Conservation (phyloP, 192 early-diverging fungal species). For the Coemansia furcata region DNA sequence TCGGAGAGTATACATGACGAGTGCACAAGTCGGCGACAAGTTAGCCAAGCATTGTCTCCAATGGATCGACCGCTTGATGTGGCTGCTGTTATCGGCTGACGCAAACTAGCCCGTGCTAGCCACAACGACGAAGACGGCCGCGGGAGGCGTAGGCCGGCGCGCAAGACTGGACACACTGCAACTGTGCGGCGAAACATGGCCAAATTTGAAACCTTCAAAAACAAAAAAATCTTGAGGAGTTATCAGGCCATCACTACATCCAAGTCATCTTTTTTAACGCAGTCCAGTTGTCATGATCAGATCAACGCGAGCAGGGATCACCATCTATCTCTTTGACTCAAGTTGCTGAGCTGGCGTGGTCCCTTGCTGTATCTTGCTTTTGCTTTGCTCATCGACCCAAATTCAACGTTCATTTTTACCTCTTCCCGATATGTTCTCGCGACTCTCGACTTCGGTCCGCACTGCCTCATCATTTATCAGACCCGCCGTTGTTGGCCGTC, state of each 20-base stretch:
- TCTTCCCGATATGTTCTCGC: constrained; percentile 27
- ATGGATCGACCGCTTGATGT: neutral
- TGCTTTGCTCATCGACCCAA: neutral
- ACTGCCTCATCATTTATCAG: constrained; percentile 25
- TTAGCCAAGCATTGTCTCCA: neutral
- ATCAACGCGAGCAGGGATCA: neutral
- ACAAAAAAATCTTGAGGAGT: neutral
- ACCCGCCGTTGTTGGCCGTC: constrained; percentile 29
- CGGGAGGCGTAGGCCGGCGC: neutral
- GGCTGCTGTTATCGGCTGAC: neutral
- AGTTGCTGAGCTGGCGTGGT: neutral
- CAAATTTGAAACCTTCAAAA: neutral
- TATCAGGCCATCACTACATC: neutral
- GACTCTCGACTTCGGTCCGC: constrained; percentile 30
- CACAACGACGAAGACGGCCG: neutral
- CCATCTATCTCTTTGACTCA: neutral
- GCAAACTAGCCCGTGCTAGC: neutral
- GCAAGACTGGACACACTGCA: neutral
- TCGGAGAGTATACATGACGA: neutral
- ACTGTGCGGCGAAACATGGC: neutral
- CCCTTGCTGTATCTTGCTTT: neutral
- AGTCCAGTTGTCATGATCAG: neutral
- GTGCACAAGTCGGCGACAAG: neutral
- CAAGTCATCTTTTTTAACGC: neutral
- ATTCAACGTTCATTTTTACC: neutral